These are phyloP conservation scores for Albatrellus sp. DNA, from an alignment of 1,284 basidiomycete species.

Conservation along the genomic window DNA sequence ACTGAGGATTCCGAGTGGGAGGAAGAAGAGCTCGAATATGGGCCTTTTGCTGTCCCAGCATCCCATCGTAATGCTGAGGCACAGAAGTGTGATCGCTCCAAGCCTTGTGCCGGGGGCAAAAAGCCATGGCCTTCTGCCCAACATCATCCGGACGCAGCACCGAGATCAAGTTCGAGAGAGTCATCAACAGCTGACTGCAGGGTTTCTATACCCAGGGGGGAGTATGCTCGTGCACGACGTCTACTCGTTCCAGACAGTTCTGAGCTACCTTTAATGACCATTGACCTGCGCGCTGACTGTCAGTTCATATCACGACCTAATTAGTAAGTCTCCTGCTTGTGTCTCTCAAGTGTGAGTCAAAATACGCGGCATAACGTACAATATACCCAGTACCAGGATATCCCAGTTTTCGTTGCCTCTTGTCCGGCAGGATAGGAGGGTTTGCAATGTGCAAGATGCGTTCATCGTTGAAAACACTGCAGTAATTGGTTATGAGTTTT, in stretches of 20 bases:
- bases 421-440: conserved; percentile 23
- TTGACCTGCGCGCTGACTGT: conserved; percentile 38
- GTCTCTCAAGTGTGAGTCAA: too few relatives aligned
- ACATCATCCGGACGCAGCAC: too few relatives aligned
- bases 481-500: conserved; percentile 11
- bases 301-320: conserved; percentile 31
- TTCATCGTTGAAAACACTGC: conserved; percentile 31
- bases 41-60: not conserved
- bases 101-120: not conserved
- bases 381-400: conserved; percentile 21
- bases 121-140: conserved; percentile 9
- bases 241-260: conserved; percentile 25
- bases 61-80: not conserved
- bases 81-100: not conserved
- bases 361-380: too few relatives aligned
- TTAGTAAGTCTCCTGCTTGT: conserved; percentile 14
- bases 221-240: conserved; percentile 27
- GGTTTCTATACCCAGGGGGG: conserved; percentile 24
- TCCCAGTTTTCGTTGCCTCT: conserved; percentile 30
- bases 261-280: conserved; percentile 26
- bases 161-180: not conserved
- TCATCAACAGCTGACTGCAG: conserved; percentile 10
- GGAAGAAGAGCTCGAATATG: not conserved
- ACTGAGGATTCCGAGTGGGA: not conserved
- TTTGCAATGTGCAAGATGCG: conserved; percentile 28